Base-by-base conservation (phyloP, 768 basidiomycete genomes). In the Cystobasidium tubakii region DNA sequence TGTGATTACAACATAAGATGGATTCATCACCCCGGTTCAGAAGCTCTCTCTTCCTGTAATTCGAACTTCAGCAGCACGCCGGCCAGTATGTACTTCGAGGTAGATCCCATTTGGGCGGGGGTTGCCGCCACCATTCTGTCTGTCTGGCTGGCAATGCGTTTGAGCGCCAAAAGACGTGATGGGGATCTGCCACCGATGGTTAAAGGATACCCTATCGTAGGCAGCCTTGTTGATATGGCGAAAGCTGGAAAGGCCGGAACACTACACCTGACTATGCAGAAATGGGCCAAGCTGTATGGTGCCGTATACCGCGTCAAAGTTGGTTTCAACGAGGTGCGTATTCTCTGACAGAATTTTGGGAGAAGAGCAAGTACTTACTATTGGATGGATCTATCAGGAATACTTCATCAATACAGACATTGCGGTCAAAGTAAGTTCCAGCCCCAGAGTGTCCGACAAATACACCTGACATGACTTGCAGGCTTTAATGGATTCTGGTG, bases 361-460 rank as follows among this genome's bases (percentile, higher is more conserved):
- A 60, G 29, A 29, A 21, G 2, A 29, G 33, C 25, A 17, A 2
- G 17, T 2, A 15, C 12, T 15, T 23, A 4, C 23, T 9, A 34
- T 29, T 29, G 57, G 6, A 60, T 60, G 25, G 6, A 15, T 21
- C 29, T 60, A 3, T 31, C 57, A 60, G 57, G 57, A 60, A 34
- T 60, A 60, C 57, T 60, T 60, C 23, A 60, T 60, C 57, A 60
- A 60, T 34, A 60, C 29, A 6, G 57, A 60, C 29, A 6, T 60
- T 15, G 57, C 57, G 4, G 57, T 60, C 12, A 60, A 60, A 25
- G 57, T 60, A 6, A 15, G 57, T 29, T 17, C 4, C 25, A 15
- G 21, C 3, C 25, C 4, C 17, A 17, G 6, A 17, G 4, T 60
- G 29, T 29, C 21, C 21, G 21, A 19, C 53, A 54, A 4, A 39